Percentiles rank a stretch among this genome's conserved stretches.
Evolutionary conservation across 1,284 basidiomycete species (phyloP).

Genomic region (Pterulicium gracile): DNA sequence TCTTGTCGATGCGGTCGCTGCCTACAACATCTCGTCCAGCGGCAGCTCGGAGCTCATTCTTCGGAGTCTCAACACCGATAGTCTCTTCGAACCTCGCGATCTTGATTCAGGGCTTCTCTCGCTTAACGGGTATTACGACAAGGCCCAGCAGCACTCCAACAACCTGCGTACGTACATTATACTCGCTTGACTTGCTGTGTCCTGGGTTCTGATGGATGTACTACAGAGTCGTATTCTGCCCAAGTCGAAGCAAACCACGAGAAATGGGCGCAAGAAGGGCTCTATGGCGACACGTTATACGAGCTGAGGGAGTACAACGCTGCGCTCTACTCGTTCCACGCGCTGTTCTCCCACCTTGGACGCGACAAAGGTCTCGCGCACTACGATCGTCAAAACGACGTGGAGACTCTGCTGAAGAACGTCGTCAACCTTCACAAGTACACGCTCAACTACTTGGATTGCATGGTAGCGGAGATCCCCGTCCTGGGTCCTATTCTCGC

Average conservation of each 20-base stretch:
- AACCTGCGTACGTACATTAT: not conserved
- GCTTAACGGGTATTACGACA: conserved; percentile 2
- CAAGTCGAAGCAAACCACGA: not conserved
- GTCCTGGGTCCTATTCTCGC: conserved; percentile 37
- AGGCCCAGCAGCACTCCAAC: conserved; percentile 2
- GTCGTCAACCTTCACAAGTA: conserved; percentile 38
- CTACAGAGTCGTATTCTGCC: not conserved
- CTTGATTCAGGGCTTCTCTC: not conserved
- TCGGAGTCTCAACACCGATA: not conserved
- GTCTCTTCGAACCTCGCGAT: not conserved
- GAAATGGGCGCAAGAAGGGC: not conserved
- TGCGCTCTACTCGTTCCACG: conserved; percentile 18
- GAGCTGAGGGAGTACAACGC: not conserved
- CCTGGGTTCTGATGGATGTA: too few relatives aligned
- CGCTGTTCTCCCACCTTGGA: conserved; percentile 22
- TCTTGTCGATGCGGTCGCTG: too few relatives aligned
- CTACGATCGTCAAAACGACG: conserved; percentile 31
- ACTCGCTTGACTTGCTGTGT: too few relatives aligned
- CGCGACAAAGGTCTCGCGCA: conserved; percentile 41
- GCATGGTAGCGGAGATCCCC: conserved; percentile 27
- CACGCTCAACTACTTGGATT: conserved; percentile 20
- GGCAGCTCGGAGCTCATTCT: not conserved
- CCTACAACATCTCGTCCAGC: too few relatives aligned
- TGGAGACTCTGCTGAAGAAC: conserved; percentile 41
- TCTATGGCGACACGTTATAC: not conserved